Percentiles rank a stretch among this genome's conserved stretches.
Evolutionary conservation across 257 asterid species (phyloP).

Genomic region (Henckelia pumila): DNA sequence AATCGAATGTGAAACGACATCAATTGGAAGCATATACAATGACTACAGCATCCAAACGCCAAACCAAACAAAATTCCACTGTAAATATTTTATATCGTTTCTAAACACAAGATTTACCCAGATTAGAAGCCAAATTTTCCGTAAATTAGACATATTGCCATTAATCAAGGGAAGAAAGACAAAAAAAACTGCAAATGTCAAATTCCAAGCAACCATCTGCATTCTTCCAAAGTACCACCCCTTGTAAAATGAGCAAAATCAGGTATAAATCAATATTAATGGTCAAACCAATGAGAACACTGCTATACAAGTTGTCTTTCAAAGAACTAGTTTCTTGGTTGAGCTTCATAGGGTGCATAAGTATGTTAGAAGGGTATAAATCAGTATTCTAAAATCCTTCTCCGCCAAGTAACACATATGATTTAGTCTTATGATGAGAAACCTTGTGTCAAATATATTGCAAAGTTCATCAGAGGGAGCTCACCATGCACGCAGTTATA

Average conservation of each 20-base stretch:
- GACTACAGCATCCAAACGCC: not conserved
- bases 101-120: not conserved
- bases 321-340: not conserved
- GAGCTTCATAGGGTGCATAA: not conserved
- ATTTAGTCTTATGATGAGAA: conserved; percentile 18
- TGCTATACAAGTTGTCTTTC: not conserved
- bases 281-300: not conserved
- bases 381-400: not conserved
- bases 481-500: conserved; percentile 71
- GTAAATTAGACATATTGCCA: not conserved
- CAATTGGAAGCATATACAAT: not conserved
- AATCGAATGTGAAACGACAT: not conserved
- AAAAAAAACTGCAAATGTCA: not conserved
- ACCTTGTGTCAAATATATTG: conserved; percentile 12
- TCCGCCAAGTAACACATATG: not conserved
- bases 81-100: too few species aligned
- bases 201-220: not conserved
- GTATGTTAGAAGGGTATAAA: not conserved
- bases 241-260: not conserved
- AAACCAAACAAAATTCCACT: not conserved
- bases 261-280: not conserved
- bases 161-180: not conserved
- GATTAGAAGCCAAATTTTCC: not conserved
- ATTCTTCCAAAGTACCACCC: not conserved
- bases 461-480: conserved; percentile 21